Conservation (phyloP, 2,329 filamentous ascomycete genomes). For the Myriosclerotinia curreyana region DNA sequence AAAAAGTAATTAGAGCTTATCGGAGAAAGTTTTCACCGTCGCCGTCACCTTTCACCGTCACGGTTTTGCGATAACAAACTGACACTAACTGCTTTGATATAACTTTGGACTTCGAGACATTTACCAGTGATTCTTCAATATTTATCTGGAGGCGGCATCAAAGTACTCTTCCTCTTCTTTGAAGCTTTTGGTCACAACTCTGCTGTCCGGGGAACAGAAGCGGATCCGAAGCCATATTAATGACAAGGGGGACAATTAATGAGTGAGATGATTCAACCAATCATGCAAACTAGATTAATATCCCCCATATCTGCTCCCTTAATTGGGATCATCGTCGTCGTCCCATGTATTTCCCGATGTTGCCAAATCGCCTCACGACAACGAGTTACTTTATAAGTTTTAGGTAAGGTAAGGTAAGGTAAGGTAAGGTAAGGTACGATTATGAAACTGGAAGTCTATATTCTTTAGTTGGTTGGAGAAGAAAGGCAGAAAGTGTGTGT, state of each 20-base stretch:
- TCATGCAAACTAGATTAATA: conserved; percentile 11
- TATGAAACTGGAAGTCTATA: neutral
- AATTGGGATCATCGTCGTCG: neutral
- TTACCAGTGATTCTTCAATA: too few relatives aligned
- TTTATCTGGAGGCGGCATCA: too few relatives aligned
- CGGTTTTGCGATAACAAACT: neutral
- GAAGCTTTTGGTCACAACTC: too few relatives aligned
- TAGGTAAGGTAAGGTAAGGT: too few relatives aligned
- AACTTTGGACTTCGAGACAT: too few relatives aligned
- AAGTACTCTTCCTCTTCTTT: neutral
- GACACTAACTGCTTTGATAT: conserved; percentile 5
- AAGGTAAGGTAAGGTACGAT: neutral
- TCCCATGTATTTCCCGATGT: neutral
- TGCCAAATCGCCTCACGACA: neutral
- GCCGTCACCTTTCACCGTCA: too few relatives aligned
- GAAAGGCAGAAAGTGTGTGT: neutral
- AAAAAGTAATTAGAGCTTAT: conserved; percentile 11
- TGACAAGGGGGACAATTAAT: too few relatives aligned
- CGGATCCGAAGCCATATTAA: conserved; percentile 9
- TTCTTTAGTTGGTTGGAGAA: too few relatives aligned
- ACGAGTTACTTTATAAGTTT: too few relatives aligned
- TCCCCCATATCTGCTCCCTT: conserved; percentile 11
- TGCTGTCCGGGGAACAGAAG: conserved; percentile 13
- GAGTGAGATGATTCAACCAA: too few relatives aligned
- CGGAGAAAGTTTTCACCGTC: conserved; percentile 2